Conservation (phyloP, 345 rosid genomes). For the Iberis pinnata region DNA sequence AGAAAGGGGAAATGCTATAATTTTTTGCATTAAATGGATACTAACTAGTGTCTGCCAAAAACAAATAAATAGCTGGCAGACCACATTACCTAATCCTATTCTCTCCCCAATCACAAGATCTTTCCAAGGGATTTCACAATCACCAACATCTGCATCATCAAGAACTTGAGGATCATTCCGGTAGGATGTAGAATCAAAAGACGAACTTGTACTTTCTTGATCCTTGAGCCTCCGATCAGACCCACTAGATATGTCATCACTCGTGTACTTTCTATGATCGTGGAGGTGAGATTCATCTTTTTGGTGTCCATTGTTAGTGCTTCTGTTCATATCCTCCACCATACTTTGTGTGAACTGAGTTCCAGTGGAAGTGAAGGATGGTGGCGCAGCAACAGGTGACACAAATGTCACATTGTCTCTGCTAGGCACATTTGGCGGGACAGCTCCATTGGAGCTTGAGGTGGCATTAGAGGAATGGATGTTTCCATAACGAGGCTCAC, state of each 20-base stretch:
- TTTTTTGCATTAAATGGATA: neutral
- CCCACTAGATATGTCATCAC: constrained; percentile 48
- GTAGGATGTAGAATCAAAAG: constrained; percentile 44
- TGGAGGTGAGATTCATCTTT: constrained; percentile 39
- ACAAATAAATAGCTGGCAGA: constrained; percentile 7
- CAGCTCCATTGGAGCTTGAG: constrained; percentile 37
- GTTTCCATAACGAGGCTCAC: constrained; percentile 53
- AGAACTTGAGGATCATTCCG: constrained; percentile 55
- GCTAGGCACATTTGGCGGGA: constrained; percentile 31
- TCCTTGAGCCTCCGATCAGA: constrained; percentile 49
- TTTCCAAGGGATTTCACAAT: constrained; percentile 98
- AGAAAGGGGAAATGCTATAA: neutral
- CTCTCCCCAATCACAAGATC: constrained; percentile 91
- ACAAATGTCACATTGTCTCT: constrained; percentile 39
- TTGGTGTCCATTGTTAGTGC: constrained; percentile 33
- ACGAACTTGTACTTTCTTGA: constrained; percentile 58
- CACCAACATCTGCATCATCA: constrained; percentile 90
- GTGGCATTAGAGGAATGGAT: constrained; percentile 47
- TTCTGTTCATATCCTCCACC: constrained; percentile 34
- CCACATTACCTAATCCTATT: constrained; percentile 86
- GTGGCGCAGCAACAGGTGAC: constrained; percentile 33
- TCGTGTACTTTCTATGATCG: constrained; percentile 43
- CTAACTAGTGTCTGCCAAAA: neutral
- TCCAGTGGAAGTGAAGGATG: constrained; percentile 36
- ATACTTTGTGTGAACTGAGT: constrained; percentile 34